Conservation (phyloP, 768 basidiomycete species). For the Pulveroboletus sp. region DNA sequence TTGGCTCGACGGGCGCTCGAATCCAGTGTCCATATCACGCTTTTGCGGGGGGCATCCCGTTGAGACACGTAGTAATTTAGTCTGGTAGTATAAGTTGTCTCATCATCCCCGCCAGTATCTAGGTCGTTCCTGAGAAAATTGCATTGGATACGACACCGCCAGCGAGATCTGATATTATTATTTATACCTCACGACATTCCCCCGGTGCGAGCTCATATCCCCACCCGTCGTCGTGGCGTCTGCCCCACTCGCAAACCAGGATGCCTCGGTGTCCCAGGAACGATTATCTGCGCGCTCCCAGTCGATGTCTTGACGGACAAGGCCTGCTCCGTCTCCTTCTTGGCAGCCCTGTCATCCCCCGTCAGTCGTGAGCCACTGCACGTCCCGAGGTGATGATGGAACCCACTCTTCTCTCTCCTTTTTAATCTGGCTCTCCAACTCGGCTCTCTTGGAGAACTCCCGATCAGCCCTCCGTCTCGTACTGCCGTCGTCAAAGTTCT, state of each 20-base stretch:
- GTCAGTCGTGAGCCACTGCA: conserved; percentile 2
- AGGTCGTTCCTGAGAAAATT: conserved; percentile 11
- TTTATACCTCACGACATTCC: too few species aligned
- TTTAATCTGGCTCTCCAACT: conserved; percentile 91
- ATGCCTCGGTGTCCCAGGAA: conserved; percentile 80
- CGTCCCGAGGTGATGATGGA: conserved; percentile 1
- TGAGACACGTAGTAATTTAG: background rate
- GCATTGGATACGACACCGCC: background rate
- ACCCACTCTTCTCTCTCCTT: conserved; percentile 67
- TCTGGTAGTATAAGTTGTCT: background rate
- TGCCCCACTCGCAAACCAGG: conserved; percentile 65
- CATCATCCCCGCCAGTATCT: conserved; percentile 9
- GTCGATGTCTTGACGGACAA: conserved; percentile 51
- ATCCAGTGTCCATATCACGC: conserved; percentile 22
- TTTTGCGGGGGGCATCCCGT: conserved; percentile 9
- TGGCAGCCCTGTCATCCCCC: conserved; percentile 47
- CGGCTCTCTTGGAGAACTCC: conserved; percentile 89
- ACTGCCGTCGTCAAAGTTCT: conserved; percentile 91
- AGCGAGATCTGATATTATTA: too few species aligned
- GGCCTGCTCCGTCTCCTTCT: conserved; percentile 60
- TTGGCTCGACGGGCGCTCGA: conserved; percentile 18
- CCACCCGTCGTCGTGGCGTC: conserved; percentile 72
- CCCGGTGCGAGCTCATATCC: conserved; percentile 44
- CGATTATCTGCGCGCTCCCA: conserved; percentile 64
- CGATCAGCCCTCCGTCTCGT: conserved; percentile 74